These are phyloP conservation scores for Kazachstania sp. DNA, from an alignment of 1,139 yeast species.

Conservation along the genomic window DNA sequence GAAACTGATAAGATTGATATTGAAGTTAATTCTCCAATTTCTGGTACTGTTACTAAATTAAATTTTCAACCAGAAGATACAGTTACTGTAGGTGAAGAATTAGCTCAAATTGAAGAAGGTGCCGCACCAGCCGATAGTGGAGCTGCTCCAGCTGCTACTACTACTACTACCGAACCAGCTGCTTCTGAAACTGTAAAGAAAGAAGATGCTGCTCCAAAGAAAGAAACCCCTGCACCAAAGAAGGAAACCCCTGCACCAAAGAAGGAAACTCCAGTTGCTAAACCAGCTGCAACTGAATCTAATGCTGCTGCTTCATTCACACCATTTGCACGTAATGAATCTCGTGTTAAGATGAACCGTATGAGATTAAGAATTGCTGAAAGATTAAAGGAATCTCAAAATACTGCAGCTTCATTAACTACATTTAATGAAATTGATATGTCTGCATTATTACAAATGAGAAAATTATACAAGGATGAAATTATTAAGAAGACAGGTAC, in stretches of 20 bases:
- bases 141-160: conserved; percentile 23
- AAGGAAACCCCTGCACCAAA: conserved; percentile 10
- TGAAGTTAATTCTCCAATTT: conserved; percentile 87
- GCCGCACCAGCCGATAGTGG: conserved; percentile 68
- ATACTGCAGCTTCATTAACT: conserved; percentile 96
- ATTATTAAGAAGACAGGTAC: conserved; percentile 87
- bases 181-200: conserved; percentile 9
- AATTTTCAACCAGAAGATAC: conserved; percentile 84
- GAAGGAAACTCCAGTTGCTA: conserved; percentile 11
- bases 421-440: conserved; percentile 98
- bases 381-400: conserved; percentile 98
- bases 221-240: conserved; percentile 3
- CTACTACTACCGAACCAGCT: conserved; percentile 3
- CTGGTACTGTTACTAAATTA: conserved; percentile 83
- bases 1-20: conserved; percentile 98
- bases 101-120: conserved; percentile 85
- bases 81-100: conserved; percentile 92
- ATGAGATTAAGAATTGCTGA: conserved; percentile 99
- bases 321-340: conserved; percentile 73
- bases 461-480: conserved; percentile 95
- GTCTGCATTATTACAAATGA: conserved; percentile 87
- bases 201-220: conserved; percentile 11
- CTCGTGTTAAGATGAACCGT: conserved; percentile 97
- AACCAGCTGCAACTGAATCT: conserved; percentile 16
- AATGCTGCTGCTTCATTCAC: conserved; percentile 42